Percentiles rank a stretch among this genome's conserved stretches.
These are phyloP conservation scores for Coriolopsis trogii DNA, from an alignment of 1,284 basidiomycete species.

Conservation along the genomic window DNA sequence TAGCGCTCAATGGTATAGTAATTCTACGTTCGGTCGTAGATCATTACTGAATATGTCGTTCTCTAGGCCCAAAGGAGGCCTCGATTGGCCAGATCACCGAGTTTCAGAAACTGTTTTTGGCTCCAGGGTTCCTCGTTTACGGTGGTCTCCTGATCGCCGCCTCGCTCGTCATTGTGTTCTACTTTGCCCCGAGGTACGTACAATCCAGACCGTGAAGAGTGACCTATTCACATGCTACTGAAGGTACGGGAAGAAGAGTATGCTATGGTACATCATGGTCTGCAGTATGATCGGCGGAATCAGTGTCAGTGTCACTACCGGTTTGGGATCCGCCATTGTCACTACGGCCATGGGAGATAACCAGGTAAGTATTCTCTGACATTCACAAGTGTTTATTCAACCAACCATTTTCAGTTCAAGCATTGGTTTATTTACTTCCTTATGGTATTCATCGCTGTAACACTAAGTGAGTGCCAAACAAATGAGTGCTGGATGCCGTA, in stretches of 20 bases:
- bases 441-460: constrained; percentile 83
- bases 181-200: constrained; percentile 73
- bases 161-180: constrained; percentile 73
- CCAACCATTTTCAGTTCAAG: constrained; percentile 61
- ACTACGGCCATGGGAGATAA: constrained; percentile 85
- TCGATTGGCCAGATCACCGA: constrained; percentile 79
- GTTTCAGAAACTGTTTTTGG: constrained; percentile 85
- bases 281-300: constrained; percentile 98
- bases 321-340: constrained; percentile 90
- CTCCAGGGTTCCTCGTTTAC: constrained; percentile 88
- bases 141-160: constrained; percentile 63
- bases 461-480: constrained; percentile 58
- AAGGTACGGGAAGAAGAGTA: constrained; percentile 88
- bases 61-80: constrained; percentile 76
- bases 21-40: no score
- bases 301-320: constrained; percentile 94
- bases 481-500: neutral
- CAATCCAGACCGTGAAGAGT: neutral
- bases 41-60: neutral
- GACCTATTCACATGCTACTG: neutral
- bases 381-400: no score
- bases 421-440: constrained; percentile 90
- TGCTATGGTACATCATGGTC: constrained; percentile 95
- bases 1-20: constrained; percentile 72
- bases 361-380: constrained; percentile 74